These are phyloP conservation scores for Chaetomium fimeti DNA, from an alignment of 495 filamentous ascomycete genomes.

Conservation along the genomic window DNA sequence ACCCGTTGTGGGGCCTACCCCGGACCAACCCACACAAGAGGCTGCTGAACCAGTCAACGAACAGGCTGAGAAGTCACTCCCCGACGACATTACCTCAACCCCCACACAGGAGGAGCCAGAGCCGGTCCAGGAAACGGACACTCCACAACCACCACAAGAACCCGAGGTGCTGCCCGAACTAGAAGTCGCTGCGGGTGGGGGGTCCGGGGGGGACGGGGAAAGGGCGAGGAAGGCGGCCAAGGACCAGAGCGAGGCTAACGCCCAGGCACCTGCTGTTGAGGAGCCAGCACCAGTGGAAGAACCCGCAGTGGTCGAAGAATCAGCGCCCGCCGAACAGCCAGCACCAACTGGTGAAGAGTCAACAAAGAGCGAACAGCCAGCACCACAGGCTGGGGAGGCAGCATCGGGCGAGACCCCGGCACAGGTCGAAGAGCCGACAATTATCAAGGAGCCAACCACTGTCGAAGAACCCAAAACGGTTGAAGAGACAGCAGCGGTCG, in stretches of 20 bases:
- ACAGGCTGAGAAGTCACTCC: not conserved
- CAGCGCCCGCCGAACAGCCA: conserved; percentile 3
- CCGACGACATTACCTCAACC: not conserved
- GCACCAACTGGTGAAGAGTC: conserved; percentile 1
- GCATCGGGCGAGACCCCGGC: not conserved
- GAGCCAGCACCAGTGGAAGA: not conserved
- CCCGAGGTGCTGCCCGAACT: not conserved
- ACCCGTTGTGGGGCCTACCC: conserved; percentile 11
- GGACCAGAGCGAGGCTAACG: conserved; percentile 19
- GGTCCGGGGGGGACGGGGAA: conserved; percentile 35
- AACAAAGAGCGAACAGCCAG: not conserved
- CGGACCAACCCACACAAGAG: not conserved
- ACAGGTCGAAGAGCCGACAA: conserved; percentile 6
- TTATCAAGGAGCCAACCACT: not conserved
- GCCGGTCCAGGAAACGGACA: not conserved
- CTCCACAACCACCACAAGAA: conserved; percentile 3
- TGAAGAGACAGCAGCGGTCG: not conserved
- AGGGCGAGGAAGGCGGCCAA: conserved; percentile 28
- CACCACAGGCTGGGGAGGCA: not conserved
- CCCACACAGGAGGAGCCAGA: conserved; percentile 11
- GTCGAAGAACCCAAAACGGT: not conserved
- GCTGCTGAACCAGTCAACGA: conserved; percentile 9
- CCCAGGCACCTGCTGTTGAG: not conserved
- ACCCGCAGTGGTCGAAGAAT: conserved; percentile 1
- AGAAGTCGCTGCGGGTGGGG: conserved; percentile 22